A percentile compares a stretch with the other conserved stretches of the same genome.
These are phyloP conservation scores for Colletotrichum orchidophilum DNA, from an alignment of 2,329 filamentous ascomycete genomes.

Conservation along the genomic window DNA sequence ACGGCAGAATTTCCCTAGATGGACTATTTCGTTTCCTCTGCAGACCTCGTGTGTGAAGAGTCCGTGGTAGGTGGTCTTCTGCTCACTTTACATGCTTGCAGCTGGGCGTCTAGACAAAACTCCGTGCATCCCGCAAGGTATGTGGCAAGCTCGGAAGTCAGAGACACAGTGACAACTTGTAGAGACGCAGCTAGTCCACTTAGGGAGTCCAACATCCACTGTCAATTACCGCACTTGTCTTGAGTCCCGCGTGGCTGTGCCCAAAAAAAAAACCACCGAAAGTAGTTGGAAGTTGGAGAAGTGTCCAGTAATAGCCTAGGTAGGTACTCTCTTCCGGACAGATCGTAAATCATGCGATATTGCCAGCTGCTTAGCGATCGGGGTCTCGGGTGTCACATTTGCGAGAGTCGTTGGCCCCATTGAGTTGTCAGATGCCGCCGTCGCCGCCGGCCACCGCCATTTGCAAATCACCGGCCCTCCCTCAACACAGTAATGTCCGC, in stretches of 20 bases:
- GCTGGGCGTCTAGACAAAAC: not conserved
- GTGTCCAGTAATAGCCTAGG: not conserved
- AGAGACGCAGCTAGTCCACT: not conserved
- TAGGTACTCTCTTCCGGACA: not conserved
- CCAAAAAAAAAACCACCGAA: not conserved
- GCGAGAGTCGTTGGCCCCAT: not conserved
- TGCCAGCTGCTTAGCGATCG: not conserved
- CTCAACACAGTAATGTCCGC: not conserved
- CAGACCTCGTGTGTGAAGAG: no score
- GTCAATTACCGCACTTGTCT: not conserved
- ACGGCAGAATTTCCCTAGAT: not conserved
- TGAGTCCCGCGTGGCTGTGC: constrained; percentile 1
- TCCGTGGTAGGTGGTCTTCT: no score
- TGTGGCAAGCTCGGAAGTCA: not conserved
- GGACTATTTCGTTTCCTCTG: not conserved
- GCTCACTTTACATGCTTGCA: not conserved
- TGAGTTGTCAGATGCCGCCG: not conserved
- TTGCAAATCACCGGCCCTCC: not conserved
- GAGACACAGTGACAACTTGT: not conserved
- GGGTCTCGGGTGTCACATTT: not conserved
- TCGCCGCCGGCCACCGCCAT: not conserved
- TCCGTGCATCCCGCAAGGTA: not conserved
- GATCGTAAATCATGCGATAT: not conserved
- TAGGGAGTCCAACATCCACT: not conserved
- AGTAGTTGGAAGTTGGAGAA: not conserved